Base-by-base conservation (phyloP, 495 filamentous ascomycete genomes). In the Terfezia boudieri region DNA sequence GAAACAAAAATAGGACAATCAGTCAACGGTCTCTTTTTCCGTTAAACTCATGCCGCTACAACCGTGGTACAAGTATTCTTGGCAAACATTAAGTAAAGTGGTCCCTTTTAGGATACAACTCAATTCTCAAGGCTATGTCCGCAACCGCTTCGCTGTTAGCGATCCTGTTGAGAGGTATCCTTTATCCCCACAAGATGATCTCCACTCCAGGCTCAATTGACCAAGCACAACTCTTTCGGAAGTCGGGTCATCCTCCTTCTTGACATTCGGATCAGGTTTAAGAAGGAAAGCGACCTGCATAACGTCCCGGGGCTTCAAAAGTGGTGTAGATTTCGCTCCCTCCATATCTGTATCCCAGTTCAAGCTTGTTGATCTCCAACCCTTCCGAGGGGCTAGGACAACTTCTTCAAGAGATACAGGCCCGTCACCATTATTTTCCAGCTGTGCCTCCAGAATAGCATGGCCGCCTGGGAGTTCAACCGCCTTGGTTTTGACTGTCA, bases 211-310 rank as follows among this genome's bases (percentile, higher is more conserved):
- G 38, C 76, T 80, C 59, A 98, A 68, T 53, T 90, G 80, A 35
- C 90, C 90, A 57, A 98, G 73, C 7, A 78, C 80, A 59, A 80
- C 77, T 49, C 71, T 73, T 57, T 73, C 73, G 41, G 71, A 61
- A 7, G 64, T 56, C 4, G 49, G 23, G 46, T 74, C 74, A n/a
- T 67, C 71, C 36, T 32, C 26, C 26, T 32, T 32, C 26, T 32
- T 32, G 26, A 32, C 2, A 32, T 32, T 32, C 26, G 26, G 26
- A 32, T 64, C 61, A 11, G 61, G 80, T 61, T 86, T 77, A 9
- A 98, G 71, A 17, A 92, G 64, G 64, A 94, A 98, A 50, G 85
- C 87, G 52, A 94, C 84, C 68, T 98, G 90, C 61, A 87, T 75
- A 38, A 93, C 79, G 71, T 96, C 90, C 38, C 82, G 77, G 7